A percentile compares a stretch with the other conserved stretches of the same genome.
Evolutionary conservation across 1,284 basidiomycete species (phyloP).

Genomic region (Fomitiporia mediterranea): DNA sequence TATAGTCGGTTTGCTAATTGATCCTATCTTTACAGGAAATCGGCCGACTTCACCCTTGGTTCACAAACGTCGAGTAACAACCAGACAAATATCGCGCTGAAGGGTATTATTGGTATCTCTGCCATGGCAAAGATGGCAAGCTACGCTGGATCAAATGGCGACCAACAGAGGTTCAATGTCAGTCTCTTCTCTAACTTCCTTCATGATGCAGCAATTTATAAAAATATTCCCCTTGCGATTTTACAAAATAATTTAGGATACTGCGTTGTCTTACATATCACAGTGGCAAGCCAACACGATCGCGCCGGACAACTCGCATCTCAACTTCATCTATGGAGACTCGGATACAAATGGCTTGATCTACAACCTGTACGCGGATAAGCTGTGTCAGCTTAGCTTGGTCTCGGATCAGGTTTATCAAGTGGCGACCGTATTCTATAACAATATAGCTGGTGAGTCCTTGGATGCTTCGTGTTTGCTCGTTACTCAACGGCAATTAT

Average conservation of each 20-base stretch:
- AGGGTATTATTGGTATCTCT: constrained; percentile 39
- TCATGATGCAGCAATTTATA: neutral
- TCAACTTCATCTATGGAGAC: constrained; percentile 28
- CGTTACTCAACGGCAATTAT: neutral
- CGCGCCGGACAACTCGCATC: constrained; percentile 9
- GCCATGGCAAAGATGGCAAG: constrained; percentile 39
- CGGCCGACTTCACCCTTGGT: neutral
- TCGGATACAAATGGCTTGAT: constrained; percentile 32
- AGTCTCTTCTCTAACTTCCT: neutral
- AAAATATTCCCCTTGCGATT: too few species aligned
- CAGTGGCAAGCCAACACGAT: neutral
- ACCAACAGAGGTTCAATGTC: constrained; percentile 30
- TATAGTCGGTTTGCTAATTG: too few species aligned
- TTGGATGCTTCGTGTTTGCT: neutral
- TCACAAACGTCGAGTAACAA: constrained; percentile 15
- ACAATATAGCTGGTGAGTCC: neutral
- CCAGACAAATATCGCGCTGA: constrained; percentile 36
- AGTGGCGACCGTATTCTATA: constrained; percentile 9
- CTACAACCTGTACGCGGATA: constrained; percentile 48
- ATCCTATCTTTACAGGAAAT: neutral
- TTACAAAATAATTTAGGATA: too few species aligned
- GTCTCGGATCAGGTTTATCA: constrained; percentile 24
- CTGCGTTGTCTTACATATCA: constrained; percentile 12
- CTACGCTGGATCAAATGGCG: constrained; percentile 25
- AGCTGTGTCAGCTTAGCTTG: constrained; percentile 29